Base-by-base conservation (phyloP, 129 eudicot genomes). In the Tagetes patula region DNA sequence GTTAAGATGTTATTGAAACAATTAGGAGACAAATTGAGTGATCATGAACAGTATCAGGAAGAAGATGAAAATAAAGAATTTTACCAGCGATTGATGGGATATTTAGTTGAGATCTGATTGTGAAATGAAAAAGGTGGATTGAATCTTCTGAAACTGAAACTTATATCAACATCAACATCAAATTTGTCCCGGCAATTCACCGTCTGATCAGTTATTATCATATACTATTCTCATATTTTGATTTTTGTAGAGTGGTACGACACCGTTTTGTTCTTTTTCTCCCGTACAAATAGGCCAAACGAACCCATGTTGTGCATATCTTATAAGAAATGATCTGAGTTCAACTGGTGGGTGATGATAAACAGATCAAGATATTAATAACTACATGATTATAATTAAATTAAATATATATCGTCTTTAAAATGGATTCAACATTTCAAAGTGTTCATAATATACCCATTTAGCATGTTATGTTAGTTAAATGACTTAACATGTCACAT, bases 21-120 rank as follows among this genome's bases (percentile, higher is more conserved):
- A 48, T 64, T 64, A 38, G 5, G 14, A 64, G 2, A 36, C 66
- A 34, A 0, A 61, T 34, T 59, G 8, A 20, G 50, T 65, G 39
- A 32, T 53, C 39, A 39, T 11, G 53, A 49, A 27, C 58, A 52
- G 65, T 36, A 38, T 4, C 20, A 69, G 33, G 3, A 56, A 38
- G 30, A 27, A 77, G 59, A 13, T 27, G 72, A 70, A 78, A 71
- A 77, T 6, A 71, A 78, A 59, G 78, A 64, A 64, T 71, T 47
- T 78, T 31, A 78, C 82, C 73, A 54, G 8, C 4, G 47, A 78
- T 53, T 69, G 73, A 71, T 14, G 38, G 50, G 42, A 31, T 48
- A 20, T 20, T 20, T 20, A 20, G 70, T 52, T 38, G 8, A 47
- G 81, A 55, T 59, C 38, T 32, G 42, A 59, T 8, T 58, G 76